Percentiles rank a stretch among this genome's conserved stretches.
Evolutionary conservation across 768 basidiomycete species (phyloP).

Genomic region (Leucogyrophana mollusca): DNA sequence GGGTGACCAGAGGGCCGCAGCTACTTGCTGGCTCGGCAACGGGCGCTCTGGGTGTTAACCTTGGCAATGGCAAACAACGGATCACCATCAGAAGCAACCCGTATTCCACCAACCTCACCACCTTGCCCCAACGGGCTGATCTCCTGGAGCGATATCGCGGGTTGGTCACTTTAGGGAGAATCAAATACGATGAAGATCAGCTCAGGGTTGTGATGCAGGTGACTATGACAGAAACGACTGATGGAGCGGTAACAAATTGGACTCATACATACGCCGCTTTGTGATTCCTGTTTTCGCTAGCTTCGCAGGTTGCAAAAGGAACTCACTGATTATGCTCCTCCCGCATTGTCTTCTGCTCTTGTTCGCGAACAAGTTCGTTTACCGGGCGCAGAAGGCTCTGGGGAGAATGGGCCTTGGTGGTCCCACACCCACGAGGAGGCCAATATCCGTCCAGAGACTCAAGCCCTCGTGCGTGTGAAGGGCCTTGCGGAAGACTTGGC

Average conservation of each 20-base stretch:
- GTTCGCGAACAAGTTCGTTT: background rate
- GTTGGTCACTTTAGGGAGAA: constrained; percentile 43
- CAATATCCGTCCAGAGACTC: constrained; percentile 18
- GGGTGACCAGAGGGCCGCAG: background rate
- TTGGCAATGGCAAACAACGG: no score
- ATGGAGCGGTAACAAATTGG: background rate
- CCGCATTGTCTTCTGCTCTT: constrained; percentile 32
- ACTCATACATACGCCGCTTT: background rate
- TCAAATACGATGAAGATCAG: constrained; percentile 53
- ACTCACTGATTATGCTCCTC: constrained; percentile 49
- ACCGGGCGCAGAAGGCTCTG: constrained; percentile 2
- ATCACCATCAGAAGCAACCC: background rate
- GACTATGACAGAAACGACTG: background rate
- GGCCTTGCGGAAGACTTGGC: constrained; percentile 53
- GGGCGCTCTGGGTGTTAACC: background rate
- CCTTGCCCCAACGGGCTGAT: constrained; percentile 29
- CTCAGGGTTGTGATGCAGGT: constrained; percentile 53
- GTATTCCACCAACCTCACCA: constrained; percentile 3
- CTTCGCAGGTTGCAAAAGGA: constrained; percentile 47
- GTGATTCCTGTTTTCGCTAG: constrained; percentile 23
- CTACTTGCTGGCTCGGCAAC: background rate
- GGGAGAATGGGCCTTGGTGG: constrained; percentile 34
- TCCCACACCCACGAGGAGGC: constrained; percentile 16
- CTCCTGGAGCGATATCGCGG: constrained; percentile 48
- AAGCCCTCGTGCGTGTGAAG: constrained; percentile 38